phyloP scores from a whole-genome alignment of 1,139 yeast species.

The Diutina pseudorugosa region DNA sequence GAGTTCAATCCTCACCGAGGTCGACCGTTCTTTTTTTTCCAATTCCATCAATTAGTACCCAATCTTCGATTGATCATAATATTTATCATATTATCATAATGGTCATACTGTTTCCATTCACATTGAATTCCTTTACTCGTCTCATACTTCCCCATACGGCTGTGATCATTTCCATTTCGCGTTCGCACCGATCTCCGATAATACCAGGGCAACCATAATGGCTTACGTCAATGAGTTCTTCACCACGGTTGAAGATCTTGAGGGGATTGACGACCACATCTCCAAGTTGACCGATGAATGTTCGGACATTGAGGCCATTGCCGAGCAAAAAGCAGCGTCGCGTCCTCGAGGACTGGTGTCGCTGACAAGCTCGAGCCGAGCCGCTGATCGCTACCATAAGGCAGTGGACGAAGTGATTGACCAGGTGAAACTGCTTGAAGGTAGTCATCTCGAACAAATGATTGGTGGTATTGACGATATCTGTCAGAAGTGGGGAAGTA shows the following conservation, averaged over 20 bases:
- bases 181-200: background rate
- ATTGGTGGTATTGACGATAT: background rate
- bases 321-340: background rate
- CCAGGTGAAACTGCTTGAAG: background rate
- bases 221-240: background rate
- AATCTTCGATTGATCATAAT: too few species aligned
- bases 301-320: background rate
- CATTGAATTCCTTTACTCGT: too few species aligned
- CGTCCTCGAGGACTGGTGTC: background rate
- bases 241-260: background rate
- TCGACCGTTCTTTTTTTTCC: background rate
- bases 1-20: slow-evolving; percentile 8
- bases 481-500: background rate
- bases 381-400: background rate
- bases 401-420: slow-evolving; percentile 3
- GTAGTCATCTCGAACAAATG: background rate
- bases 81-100: too few species aligned
- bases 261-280: background rate
- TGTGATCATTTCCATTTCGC: too few species aligned
- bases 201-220: background rate
- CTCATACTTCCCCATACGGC: background rate
- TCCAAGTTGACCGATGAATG: background rate
- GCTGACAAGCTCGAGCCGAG: background rate
- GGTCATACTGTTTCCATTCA: too few species aligned
- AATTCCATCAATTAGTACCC: too few species aligned